phyloP scores from a whole-genome alignment of 1,284 basidiomycete species.

The Acaromyces ingoldii region DNA sequence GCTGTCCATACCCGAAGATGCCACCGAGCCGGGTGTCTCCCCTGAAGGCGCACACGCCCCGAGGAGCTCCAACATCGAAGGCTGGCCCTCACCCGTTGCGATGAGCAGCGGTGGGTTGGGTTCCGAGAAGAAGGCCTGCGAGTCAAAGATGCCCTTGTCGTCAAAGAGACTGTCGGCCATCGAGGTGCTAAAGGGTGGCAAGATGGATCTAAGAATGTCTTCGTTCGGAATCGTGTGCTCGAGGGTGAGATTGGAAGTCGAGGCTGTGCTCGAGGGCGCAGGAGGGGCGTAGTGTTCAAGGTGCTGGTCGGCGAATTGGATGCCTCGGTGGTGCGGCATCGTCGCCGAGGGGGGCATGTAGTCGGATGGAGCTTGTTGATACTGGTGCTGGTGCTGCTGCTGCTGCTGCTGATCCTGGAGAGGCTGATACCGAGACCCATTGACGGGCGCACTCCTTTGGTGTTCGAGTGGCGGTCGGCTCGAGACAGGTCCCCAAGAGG shows the following conservation, averaged over 20 bases:
- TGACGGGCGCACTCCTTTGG: too few species aligned
- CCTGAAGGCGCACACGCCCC: neutral
- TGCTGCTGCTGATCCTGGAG: too few species aligned
- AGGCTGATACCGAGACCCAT: too few species aligned
- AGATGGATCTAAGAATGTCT: conserved; percentile 23
- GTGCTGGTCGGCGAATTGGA: too few species aligned
- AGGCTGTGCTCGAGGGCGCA: neutral
- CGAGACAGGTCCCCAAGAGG: too few species aligned
- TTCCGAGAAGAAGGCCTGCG: conserved; percentile 4
- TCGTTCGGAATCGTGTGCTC: conserved; percentile 13
- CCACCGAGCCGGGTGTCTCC: conserved; percentile 8
- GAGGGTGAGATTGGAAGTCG: conserved; percentile 11
- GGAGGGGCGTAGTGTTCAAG: conserved; percentile 10
- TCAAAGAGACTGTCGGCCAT: conserved; percentile 38
- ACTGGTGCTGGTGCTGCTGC: too few species aligned
- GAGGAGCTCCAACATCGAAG: conserved; percentile 5
- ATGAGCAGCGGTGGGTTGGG: neutral
- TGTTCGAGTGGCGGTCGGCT: too few species aligned
- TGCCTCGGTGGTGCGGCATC: too few species aligned
- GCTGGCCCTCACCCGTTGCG: conserved; percentile 4
- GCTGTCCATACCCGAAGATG: too few species aligned
- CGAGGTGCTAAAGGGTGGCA: conserved; percentile 36
- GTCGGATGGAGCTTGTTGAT: too few species aligned
- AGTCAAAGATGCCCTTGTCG: conserved; percentile 16
- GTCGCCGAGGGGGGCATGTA: too few species aligned